Evolutionary conservation across 2,329 filamentous ascomycete genomes (phyloP), one percentile per base, ranked within the genome.

Genomic region (Kalaharituber pfeilii): DNA sequence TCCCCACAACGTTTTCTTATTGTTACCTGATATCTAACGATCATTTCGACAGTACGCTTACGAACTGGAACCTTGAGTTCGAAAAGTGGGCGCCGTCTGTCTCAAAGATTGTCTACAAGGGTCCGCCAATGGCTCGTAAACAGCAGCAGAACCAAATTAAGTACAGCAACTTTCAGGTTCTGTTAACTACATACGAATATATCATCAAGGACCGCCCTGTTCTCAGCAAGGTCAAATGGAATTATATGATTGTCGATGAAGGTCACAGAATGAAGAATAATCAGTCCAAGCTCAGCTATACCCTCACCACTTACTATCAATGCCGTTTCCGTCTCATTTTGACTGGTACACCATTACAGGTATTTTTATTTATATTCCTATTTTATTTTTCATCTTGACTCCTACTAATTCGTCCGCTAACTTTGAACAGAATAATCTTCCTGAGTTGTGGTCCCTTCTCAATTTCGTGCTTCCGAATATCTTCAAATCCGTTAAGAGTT

Each of bases 221-320:
- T 62, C 73, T 98, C 11, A 93, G 86, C 74, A 96, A 96, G 75
- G 89, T 98, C 71, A 96, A 96, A 71, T 98, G 91, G 91, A 83
- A 95, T 64, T 91, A 98, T 72, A 96, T 98, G 91, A 96, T 98
- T 64, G 91, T 98, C 62, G 91, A 98, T 65, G 91, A 98, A 74
- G 91, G 91, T 71, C 91, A 98, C 69, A 87, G 91, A 68, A 98
- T 98, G 91, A 98, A 98, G 78, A 98, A 98, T 70, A 77, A 86
- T 27, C 82, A 91, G 63, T 98, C 91, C 8, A 98, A 98, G 72
- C 76, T 98, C 63, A 95, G 86, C 69, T 86, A 81, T 61, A 96
- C 91, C 3, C 86, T 98, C 60, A 88, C 89, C 33, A 81, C 87
- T 58, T 96, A 96, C 73, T 98, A 98, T 72, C 82, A 77, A 65